Evolutionary conservation across 176 grass and related monocot genomes (phyloP).

Genomic region (Puccinellia tenuiflora): DNA sequence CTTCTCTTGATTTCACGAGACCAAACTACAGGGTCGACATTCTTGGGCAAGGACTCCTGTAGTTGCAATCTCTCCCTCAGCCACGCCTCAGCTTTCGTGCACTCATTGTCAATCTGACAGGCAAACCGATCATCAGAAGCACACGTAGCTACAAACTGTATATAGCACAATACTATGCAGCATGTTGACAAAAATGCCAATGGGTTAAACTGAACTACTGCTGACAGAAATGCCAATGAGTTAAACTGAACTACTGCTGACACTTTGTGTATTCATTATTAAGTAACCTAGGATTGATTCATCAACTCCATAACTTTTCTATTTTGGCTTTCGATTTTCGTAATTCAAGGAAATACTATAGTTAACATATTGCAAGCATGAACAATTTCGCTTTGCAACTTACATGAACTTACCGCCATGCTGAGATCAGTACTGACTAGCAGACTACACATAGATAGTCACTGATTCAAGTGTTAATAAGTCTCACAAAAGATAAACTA

Average conservation of each 20-base stretch:
- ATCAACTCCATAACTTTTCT: not conserved
- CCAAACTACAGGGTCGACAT: slow-evolving; percentile 81
- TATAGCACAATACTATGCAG: slow-evolving; percentile 3
- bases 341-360: not conserved
- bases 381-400: not conserved
- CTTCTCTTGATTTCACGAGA: slow-evolving; percentile 68
- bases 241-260: slow-evolving; percentile 1
- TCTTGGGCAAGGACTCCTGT: slow-evolving; percentile 75
- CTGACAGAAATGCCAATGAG: not conserved
- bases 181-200: not conserved
- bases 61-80: slow-evolving; percentile 55
- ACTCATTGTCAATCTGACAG: slow-evolving; percentile 67
- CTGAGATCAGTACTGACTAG: not conserved
- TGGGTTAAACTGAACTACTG: not conserved
- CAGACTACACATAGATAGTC: slow-evolving; percentile 2
- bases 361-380: slow-evolving; percentile 13
- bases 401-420: not conserved
- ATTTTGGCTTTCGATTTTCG: not conserved
- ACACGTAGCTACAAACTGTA: slow-evolving; percentile 8
- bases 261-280: not conserved
- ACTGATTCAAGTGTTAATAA: not conserved
- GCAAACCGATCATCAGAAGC: slow-evolving; percentile 1
- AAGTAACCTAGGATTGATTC: not conserved
- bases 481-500: not conserved
- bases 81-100: slow-evolving; percentile 80